Evolutionary conservation across 345 rosid genomes (phyloP), one percentile per base, ranked within the genome.

Genomic region (Arabidopsis thaliana): DNA sequence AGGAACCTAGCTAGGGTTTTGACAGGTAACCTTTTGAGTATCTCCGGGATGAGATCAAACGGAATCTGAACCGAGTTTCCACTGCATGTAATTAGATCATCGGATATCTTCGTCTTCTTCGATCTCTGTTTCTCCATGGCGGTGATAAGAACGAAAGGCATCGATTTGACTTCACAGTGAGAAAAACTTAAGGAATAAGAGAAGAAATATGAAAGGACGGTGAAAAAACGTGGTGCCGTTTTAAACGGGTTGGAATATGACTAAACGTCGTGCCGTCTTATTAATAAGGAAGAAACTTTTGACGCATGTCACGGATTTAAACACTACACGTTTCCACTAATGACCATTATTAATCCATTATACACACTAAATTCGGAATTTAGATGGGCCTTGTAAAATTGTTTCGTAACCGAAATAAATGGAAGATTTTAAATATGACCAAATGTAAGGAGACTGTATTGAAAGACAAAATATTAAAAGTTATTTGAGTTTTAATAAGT

Each of bases 1-100:
- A 67, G 33, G 67, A 48, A 46, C 48, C 67, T 59, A 0, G 48
- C 59, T 34, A 59, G 66, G 59, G 49, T 48, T 59, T 71, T 59
- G n/a, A 59, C 67, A 5, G 75, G 59, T 2, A 59, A 25, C 1
- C 3, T 20, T 59, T 13, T 48, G 58, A 71, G 16, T 44, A 46
- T 59, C 8, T 48, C 58, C 8, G 38, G 59, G 8, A 59, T 37
- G 41, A 71, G 75, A 25, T 71, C 67, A 60, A n/a, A 12, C 4
- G 59, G 41, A 10, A 71, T 49, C 20, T 55, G 11, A 49, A 6
- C 11, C 8, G 25, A 22, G 2, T 7, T 46, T 59, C 4, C 40
- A 14, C 49, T 6, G 20, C 30, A 23, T 59, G 59, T 59, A 14
- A 11, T 24, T 38, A 72, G 20, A 24, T 48, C 40, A 46, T 71